phyloP scores from a whole-genome alignment of 257 asterid genomes.

The Voacanga thouarsii region DNA sequence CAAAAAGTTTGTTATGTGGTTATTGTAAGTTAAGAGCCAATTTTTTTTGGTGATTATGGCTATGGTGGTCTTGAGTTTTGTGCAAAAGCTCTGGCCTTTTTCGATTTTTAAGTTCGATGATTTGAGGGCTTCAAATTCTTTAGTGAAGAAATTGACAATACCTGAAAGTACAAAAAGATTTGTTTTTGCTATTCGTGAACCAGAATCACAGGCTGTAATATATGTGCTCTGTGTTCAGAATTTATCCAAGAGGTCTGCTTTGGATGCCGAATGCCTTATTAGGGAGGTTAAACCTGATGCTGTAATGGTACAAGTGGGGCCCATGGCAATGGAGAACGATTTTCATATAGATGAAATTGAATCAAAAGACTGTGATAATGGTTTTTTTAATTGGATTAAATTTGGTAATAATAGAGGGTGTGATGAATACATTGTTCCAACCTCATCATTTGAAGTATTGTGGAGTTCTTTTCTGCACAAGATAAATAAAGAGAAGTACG shows the following conservation, averaged over 20 bases:
- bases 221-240: constrained; percentile 76
- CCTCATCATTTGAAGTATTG: constrained; percentile 78
- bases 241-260: constrained; percentile 76
- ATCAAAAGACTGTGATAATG: constrained; percentile 6
- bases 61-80: constrained; percentile 40
- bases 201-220: constrained; percentile 56
- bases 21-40: neutral
- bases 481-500: constrained; percentile 61
- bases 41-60: constrained; percentile 9
- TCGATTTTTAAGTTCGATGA: constrained; percentile 48
- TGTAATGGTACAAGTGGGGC: constrained; percentile 76
- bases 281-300: constrained; percentile 83
- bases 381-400: neutral
- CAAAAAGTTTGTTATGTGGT: neutral
- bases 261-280: constrained; percentile 72
- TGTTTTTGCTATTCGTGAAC: constrained; percentile 71
- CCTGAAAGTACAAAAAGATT: constrained; percentile 78
- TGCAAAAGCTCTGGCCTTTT: constrained; percentile 74
- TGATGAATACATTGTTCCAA: constrained; percentile 50
- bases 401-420: neutral
- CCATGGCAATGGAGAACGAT: constrained; percentile 25
- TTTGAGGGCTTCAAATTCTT: constrained; percentile 63
- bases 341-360: constrained; percentile 22
- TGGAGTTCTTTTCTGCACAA: constrained; percentile 68
- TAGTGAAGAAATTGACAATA: constrained; percentile 57